Conservation (phyloP, 192 early-diverging fungal species). For the Oehlia diaphana region DNA sequence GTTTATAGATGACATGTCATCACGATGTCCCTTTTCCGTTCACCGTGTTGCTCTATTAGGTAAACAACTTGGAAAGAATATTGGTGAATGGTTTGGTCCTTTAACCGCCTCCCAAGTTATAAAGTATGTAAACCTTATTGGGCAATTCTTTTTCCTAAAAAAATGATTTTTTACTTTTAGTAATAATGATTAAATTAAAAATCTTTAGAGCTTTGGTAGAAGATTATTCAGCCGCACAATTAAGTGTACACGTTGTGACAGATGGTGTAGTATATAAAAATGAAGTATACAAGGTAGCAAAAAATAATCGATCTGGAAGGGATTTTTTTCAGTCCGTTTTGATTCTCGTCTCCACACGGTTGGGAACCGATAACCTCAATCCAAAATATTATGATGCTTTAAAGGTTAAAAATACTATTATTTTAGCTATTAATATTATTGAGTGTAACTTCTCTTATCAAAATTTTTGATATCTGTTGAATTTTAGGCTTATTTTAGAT, state of each 20-base stretch:
- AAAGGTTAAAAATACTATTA: slow-evolving; percentile 49
- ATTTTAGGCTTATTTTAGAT: slow-evolving; percentile 62
- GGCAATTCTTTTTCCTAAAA: background rate
- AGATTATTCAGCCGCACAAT: slow-evolving; percentile 52
- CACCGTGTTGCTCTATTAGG: slow-evolving; percentile 87
- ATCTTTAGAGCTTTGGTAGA: slow-evolving; percentile 56
- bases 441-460: background rate
- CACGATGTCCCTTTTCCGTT: slow-evolving; percentile 82
- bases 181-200: background rate
- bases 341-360: slow-evolving; percentile 82
- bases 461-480: background rate
- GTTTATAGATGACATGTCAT: slow-evolving; percentile 80
- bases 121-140: slow-evolving; percentile 49
- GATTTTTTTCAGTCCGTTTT: slow-evolving; percentile 65
- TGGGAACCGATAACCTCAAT: slow-evolving; percentile 90
- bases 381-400: slow-evolving; percentile 77
- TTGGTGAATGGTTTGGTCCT: slow-evolving; percentile 99
- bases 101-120: slow-evolving; percentile 80
- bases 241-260: slow-evolving; percentile 75
- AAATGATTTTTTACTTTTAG: background rate
- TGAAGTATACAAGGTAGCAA: slow-evolving; percentile 59
- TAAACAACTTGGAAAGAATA: slow-evolving; percentile 79
- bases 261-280: slow-evolving; percentile 83
- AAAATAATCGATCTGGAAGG: slow-evolving; percentile 34
- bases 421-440: background rate